Percentiles rank a stretch among this genome's conserved stretches.
Evolutionary conservation across 1,284 basidiomycete genomes (phyloP).

Genomic region (Trichosporon sp.): DNA sequence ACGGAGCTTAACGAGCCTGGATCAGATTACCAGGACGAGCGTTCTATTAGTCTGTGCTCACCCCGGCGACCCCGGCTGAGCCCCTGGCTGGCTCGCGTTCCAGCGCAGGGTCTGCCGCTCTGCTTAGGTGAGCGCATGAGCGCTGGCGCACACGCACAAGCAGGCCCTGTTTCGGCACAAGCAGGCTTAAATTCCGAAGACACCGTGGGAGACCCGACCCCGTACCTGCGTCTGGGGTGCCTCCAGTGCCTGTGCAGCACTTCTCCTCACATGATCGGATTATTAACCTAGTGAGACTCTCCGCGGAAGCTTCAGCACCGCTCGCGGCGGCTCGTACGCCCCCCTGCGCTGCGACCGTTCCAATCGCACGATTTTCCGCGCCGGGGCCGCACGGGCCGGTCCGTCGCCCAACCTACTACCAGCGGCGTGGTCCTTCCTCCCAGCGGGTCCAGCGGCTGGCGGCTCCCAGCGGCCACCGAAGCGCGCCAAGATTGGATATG

Average conservation of each 20-base stretch:
- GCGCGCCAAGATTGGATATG: background rate
- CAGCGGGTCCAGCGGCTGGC: background rate
- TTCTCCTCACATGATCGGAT: constrained; percentile 5
- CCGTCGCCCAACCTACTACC: background rate
- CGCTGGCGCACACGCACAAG: background rate
- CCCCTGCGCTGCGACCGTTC: background rate
- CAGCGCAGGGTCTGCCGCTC: background rate
- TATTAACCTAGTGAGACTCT: background rate
- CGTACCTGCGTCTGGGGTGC: background rate
- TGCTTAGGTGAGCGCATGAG: background rate
- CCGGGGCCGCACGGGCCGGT: constrained; percentile 2
- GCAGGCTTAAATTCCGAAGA: background rate
- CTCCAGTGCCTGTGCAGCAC: background rate
- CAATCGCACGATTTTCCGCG: constrained; percentile 1
- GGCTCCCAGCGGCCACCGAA: background rate
- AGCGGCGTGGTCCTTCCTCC: background rate
- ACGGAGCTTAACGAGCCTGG: background rate
- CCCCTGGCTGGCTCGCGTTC: background rate
- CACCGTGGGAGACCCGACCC: background rate
- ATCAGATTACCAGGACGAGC: background rate
- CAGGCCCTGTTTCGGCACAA: background rate
- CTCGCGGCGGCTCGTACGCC: too few relatives aligned
- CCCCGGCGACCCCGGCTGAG: too few relatives aligned
- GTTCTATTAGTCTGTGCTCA: background rate
- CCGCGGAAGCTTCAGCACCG: background rate